Percentiles rank a stretch among this genome's conserved stretches.
Evolutionary conservation across 148 eudicot species (phyloP).

Genomic region (Rheum nobile): DNA sequence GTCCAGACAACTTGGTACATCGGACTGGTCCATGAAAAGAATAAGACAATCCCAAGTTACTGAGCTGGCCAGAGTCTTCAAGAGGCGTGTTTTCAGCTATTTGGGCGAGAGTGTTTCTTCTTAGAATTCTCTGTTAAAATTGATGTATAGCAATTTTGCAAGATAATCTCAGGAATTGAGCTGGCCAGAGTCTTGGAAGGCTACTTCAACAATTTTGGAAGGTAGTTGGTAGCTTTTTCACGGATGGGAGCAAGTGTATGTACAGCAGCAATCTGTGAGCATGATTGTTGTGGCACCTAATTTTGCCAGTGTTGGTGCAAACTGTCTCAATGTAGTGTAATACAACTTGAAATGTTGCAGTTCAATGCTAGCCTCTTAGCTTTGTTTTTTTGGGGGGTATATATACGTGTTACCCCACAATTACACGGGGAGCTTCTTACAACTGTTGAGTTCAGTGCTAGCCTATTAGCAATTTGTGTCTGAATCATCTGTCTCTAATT

Average conservation of each 20-base stretch:
- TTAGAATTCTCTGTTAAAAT: constrained; percentile 51
- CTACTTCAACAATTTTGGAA: background rate
- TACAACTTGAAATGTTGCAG: too few species aligned
- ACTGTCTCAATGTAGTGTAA: background rate
- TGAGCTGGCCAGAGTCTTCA: constrained; percentile 57
- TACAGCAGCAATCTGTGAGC: background rate
- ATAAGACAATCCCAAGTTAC: constrained; percentile 56
- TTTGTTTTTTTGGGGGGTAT: too few species aligned
- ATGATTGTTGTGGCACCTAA: background rate
- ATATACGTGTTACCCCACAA: background rate
- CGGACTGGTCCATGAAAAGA: constrained; percentile 36
- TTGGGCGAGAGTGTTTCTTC: constrained; percentile 29
- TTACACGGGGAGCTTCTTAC: too few species aligned
- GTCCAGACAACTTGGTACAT: constrained; percentile 33
- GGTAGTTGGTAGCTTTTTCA: background rate
- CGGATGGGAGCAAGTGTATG: background rate
- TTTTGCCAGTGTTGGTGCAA: background rate
- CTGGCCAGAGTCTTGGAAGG: background rate
- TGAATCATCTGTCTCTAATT: too few species aligned
- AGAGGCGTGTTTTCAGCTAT: constrained; percentile 44
- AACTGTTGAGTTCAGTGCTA: too few species aligned
- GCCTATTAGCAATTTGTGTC: too few species aligned
- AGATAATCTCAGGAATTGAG: background rate
- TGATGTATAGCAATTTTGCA: constrained; percentile 16
- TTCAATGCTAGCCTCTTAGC: too few species aligned